Evolutionary conservation across 495 filamentous ascomycete genomes (phyloP), one percentile per base, ranked within the genome.

Genomic region (Evansstolkia leycettana): DNA sequence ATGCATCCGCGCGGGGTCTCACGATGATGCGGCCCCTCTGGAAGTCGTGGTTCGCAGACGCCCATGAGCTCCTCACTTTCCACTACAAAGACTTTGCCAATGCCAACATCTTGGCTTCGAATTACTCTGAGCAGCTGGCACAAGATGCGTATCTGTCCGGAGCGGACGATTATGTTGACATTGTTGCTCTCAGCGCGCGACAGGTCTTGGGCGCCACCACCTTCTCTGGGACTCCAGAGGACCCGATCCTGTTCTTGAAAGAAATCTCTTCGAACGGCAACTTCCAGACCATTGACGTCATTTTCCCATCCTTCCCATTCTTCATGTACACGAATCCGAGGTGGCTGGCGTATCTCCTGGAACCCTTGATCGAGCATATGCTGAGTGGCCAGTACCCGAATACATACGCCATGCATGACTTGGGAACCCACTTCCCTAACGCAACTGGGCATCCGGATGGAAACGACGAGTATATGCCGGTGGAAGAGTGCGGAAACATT

Each of bases 401-500:
- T 39, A 73, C 64, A 12, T 95, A 94, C 58, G 83, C 83, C 31
- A 88, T 94, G 79, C 89, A 96, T 51, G 89, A 96, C 57, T 64
- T 96, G 34, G 89, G 89, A 1, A 49, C 72, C 1, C 80, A 86
- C 48, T 96, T 93, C 55, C 89, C 89, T 12, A 96, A 96, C 47
- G 76, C 84, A 3, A 94, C 88, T 0, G 89, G 89, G 2, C 88
- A 96, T 54, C 57, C 75, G 1, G 86, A 93, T 45, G 89, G 89
- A 8, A 67, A 67, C 1, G 89, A 96, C 40, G 89, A 96, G 52
- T 89, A 94, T 39, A 96, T 96, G 89, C 89, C 89, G 0, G 83
- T 96, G 1, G 89, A 96, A 48, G 89, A 96, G 50, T 94, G 89
- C 46, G 89, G 89, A 2, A 84, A 96, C 45, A 96, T 96, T 67